Evolutionary conservation across 2,329 filamentous ascomycete species (phyloP), one percentile per base, ranked within the genome.

Genomic region (Diplodia scrobiculata): DNA sequence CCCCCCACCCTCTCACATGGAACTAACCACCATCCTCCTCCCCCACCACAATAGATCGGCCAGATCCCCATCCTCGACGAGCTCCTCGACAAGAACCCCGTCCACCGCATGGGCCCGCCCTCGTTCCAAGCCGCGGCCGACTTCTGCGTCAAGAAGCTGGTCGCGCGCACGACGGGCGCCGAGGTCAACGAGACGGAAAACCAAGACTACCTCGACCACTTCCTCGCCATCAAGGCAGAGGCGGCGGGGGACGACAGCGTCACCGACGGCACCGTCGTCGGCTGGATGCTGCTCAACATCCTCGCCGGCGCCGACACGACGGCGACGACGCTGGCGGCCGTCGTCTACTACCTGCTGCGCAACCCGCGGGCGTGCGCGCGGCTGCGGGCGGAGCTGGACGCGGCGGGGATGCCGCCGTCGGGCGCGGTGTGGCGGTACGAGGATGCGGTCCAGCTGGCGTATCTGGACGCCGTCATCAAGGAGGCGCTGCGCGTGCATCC

Each of bases 401-500:
- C 71, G 74, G 7, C 29, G 7, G 29, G 29, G 29, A 3, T 19
- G 69, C 70, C 47, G 73, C 69, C 45, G 68, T 71, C 3, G 72
- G 73, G 66, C n/a, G n/a, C n/a, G n/a, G 41, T 45, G 41, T 45
- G 41, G 72, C 68, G 10, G 68, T 73, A 62, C 67, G 74, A 66
- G 73, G 74, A 68, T 60, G 73, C 63, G 51, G 27, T 71, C 47
- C 69, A 73, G 34, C 72, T 75, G 5, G 73, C 75, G 1, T 76
- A 75, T 45, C 72, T 75, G 3, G 70, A 70, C 14, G 76, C 75
- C 38, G 70, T 75, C n/a, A 66, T 79, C 52, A 78, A 78, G 66
- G 78, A 79, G 66, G 73, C 75, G 0, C 70, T 79, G 69, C 71
- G 78, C 5, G 65, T 78, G 21, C 75, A 78, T 55, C 78, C 79